These are phyloP conservation scores for Calycina herbarum DNA, from an alignment of 2,329 filamentous ascomycete species.

Conservation along the genomic window DNA sequence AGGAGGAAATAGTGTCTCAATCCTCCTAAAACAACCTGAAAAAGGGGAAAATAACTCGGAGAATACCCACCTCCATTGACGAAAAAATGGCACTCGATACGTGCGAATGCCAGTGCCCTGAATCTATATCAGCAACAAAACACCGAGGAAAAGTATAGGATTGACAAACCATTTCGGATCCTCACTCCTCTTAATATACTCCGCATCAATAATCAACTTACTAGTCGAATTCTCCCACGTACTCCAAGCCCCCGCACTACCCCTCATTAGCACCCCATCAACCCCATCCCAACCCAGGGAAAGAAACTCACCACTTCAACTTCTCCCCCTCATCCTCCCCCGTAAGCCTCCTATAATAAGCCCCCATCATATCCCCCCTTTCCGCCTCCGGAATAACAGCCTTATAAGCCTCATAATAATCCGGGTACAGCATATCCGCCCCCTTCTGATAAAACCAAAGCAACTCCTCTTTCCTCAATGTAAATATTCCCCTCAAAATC, in stretches of 20 bases:
- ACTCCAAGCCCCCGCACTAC: constrained; percentile 32
- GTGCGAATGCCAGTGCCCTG: constrained; percentile 41
- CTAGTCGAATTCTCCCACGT: constrained; percentile 34
- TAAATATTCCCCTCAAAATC: constrained; percentile 46
- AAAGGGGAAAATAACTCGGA: no score
- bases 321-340: constrained; percentile 33
- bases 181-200: constrained; percentile 32
- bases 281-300: background rate
- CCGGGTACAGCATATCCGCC: constrained; percentile 40
- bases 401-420: constrained; percentile 42
- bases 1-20: no score
- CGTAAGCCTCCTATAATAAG: constrained; percentile 44
- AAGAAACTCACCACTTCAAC: constrained; percentile 31
- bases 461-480: constrained; percentile 40
- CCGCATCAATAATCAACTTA: constrained; percentile 33
- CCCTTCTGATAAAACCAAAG: constrained; percentile 39
- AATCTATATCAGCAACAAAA: background rate
- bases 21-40: no score
- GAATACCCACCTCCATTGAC: constrained; percentile 35
- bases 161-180: constrained; percentile 32
- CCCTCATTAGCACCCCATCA: background rate
- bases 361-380: constrained; percentile 38
- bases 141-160: background rate
- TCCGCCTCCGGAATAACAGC: constrained; percentile 41
- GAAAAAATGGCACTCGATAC: constrained; percentile 47